These are phyloP conservation scores for Salvia splendens DNA, from an alignment of 257 asterid species.

Conservation along the genomic window DNA sequence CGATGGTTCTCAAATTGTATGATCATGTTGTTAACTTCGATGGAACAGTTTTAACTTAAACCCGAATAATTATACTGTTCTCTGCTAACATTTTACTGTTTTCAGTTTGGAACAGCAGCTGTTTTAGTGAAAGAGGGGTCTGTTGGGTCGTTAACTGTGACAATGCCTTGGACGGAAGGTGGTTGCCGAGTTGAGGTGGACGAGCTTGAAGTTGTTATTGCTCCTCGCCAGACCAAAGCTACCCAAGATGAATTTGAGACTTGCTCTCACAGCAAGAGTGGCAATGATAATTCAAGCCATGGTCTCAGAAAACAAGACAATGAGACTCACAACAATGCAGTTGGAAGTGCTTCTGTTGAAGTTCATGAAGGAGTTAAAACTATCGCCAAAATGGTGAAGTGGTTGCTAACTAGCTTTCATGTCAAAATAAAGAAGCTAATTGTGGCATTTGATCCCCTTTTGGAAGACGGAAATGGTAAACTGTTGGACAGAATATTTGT, in stretches of 20 bases:
- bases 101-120: constrained; percentile 73
- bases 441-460: constrained; percentile 81
- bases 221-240: constrained; percentile 53
- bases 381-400: constrained; percentile 92
- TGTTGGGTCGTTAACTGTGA: constrained; percentile 72
- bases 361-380: constrained; percentile 99
- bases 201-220: constrained; percentile 84
- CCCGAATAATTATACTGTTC: constrained; percentile 1
- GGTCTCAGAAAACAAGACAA: constrained; percentile 45
- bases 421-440: constrained; percentile 72
- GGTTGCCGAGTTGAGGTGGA: constrained; percentile 85
- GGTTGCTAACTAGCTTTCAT: constrained; percentile 85
- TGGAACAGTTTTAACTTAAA: not conserved
- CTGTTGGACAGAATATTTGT: constrained; percentile 66
- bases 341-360: constrained; percentile 51
- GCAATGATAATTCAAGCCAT: constrained; percentile 33
- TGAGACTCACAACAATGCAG: constrained; percentile 40
- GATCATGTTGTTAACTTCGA: constrained; percentile 3
- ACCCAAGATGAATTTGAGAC: constrained; percentile 46
- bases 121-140: constrained; percentile 86
- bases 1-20: constrained; percentile 23
- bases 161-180: constrained; percentile 93
- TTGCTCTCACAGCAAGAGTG: constrained; percentile 37
- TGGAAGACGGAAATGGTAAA: constrained; percentile 47
- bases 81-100: constrained; percentile 27